Evolutionary conservation across 1,284 basidiomycete genomes (phyloP), one percentile per base, ranked within the genome.

Genomic region (Cutaneotrichosporon sp.): DNA sequence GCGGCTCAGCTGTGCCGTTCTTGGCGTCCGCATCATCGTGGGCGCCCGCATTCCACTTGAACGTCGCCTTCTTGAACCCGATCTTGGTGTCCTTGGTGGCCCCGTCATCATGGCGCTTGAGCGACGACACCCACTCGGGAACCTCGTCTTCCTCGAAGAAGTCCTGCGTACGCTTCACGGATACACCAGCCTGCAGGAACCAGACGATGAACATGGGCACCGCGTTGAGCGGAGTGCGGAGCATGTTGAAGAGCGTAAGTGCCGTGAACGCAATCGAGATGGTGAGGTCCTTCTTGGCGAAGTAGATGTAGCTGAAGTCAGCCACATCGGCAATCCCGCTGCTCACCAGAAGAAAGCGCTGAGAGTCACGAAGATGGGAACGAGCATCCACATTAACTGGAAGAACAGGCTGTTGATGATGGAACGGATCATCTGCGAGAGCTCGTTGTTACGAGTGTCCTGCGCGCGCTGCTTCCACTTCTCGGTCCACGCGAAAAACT

Each of bases 91-190:
- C 61, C 18, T 62, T 66, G 13, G 13, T 11, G 0, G 74, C 65
- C 1, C 65, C 57, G 32, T 63, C 42, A 2, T 68, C 60, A 14
- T 66, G 63, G 8, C 75, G 71, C 72, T 89, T 89, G 52, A 90
- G 78, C 0, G 86, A 84, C 0, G 87, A 89, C 0, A 89, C 88
- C 78, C 88, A 88, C 14, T 84, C 85, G 0, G 86, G 82, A 4
- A 91, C 89, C 64, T 95, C 93, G 52, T 91, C 90, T 76, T 95
- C 92, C 6, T 84, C 84, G 11, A 96, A 84, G 78, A 89, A 96
- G 0, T 86, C 87, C 32, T 90, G 84, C 63, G 96, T 90, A 57
- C 93, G 89, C 58, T 90, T 85, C 31, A 95, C 76, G 0, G 90
- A 86, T 4, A 96, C 90, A 26, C 86, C 83, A 0, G 89, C 85